These are phyloP conservation scores for Stellera chamaejasme DNA, from an alignment of 345 rosid genomes.

Conservation along the genomic window DNA sequence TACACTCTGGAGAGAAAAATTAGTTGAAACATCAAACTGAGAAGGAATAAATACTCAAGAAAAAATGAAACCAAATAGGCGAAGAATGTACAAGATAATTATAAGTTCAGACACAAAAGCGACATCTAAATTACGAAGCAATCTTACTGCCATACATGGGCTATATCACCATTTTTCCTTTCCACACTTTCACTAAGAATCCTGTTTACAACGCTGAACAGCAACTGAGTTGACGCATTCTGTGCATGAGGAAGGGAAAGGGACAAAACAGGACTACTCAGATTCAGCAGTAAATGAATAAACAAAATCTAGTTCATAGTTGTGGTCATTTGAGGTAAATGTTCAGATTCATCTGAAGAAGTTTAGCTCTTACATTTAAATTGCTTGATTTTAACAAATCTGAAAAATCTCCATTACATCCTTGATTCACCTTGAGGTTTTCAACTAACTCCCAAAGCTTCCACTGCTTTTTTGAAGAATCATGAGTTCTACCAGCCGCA, in stretches of 20 bases:
- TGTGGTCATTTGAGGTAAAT: too few relatives aligned
- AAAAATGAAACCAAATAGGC: slow-evolving; percentile 1
- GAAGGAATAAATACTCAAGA: slow-evolving; percentile 3
- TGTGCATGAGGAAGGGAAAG: slow-evolving; percentile 24
- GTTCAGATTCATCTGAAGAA: not conserved
- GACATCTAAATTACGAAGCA: slow-evolving; percentile 1
- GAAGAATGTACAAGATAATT: not conserved
- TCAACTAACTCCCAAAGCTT: slow-evolving; percentile 31
- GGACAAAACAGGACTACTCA: not conserved
- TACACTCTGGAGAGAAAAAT: slow-evolving; percentile 26
- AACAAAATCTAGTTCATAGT: too few relatives aligned
- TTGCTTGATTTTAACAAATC: slow-evolving; percentile 54
- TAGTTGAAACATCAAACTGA: slow-evolving; percentile 1
- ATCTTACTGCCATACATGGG: slow-evolving; percentile 52
- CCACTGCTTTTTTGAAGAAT: slow-evolving; percentile 44
- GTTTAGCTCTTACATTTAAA: slow-evolving; percentile 48
- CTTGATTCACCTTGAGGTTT: slow-evolving; percentile 35
- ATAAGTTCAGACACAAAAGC: not conserved
- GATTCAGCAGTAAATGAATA: too few relatives aligned
- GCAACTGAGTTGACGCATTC: slow-evolving; percentile 64
- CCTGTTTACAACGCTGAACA: slow-evolving; percentile 50
- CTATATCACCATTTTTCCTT: slow-evolving; percentile 56
- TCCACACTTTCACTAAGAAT: slow-evolving; percentile 66
- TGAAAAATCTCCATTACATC: slow-evolving; percentile 41
- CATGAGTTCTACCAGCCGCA: slow-evolving; percentile 25